Conservation (phyloP, 2,329 filamentous ascomycete species). For the Talaromyces pinophilus region DNA sequence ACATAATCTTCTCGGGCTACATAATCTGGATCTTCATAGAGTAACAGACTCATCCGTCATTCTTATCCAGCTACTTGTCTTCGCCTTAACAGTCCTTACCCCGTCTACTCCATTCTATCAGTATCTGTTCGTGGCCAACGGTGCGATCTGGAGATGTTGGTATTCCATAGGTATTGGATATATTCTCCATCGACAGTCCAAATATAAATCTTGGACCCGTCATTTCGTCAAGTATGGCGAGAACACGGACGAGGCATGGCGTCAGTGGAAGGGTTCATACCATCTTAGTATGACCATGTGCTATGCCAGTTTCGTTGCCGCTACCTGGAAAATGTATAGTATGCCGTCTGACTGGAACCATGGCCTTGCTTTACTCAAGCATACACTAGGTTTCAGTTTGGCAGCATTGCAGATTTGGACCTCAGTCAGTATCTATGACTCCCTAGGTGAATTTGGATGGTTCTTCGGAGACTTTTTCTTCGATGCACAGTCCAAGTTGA, state of each 20-base stretch:
- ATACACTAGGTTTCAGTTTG: slow-evolving; percentile 78
- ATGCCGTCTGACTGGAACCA: slow-evolving; percentile 84
- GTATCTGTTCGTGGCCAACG: slow-evolving; percentile 76
- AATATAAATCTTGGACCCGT: slow-evolving; percentile 89
- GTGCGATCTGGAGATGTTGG: slow-evolving; percentile 83
- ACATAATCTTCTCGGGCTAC: slow-evolving; percentile 79
- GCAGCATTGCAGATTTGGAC: slow-evolving; percentile 92
- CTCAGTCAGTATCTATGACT: slow-evolving; percentile 88
- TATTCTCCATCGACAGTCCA: slow-evolving; percentile 81
- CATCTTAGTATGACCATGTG: slow-evolving; percentile 90
- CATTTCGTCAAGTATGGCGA: slow-evolving; percentile 98
- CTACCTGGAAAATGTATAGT: slow-evolving; percentile 94
- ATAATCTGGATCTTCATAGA: slow-evolving; percentile 85
- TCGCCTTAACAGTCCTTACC: slow-evolving; percentile 70
- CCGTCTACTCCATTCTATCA: slow-evolving; percentile 76
- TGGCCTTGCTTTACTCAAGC: slow-evolving; percentile 80
- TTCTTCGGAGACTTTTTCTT: slow-evolving; percentile 99
- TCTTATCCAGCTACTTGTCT: slow-evolving; percentile 73
- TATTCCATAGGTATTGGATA: slow-evolving; percentile 85
- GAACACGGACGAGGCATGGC: slow-evolving; percentile 86
- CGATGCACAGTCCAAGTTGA: slow-evolving; percentile 82
- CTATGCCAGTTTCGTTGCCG: slow-evolving; percentile 83
- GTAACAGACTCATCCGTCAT: slow-evolving; percentile 81
- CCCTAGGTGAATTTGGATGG: slow-evolving; percentile 96
- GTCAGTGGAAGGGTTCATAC: slow-evolving; percentile 95